Base-by-base conservation (phyloP, 495 filamentous ascomycete species). In the Talaromyces borbonicus region DNA sequence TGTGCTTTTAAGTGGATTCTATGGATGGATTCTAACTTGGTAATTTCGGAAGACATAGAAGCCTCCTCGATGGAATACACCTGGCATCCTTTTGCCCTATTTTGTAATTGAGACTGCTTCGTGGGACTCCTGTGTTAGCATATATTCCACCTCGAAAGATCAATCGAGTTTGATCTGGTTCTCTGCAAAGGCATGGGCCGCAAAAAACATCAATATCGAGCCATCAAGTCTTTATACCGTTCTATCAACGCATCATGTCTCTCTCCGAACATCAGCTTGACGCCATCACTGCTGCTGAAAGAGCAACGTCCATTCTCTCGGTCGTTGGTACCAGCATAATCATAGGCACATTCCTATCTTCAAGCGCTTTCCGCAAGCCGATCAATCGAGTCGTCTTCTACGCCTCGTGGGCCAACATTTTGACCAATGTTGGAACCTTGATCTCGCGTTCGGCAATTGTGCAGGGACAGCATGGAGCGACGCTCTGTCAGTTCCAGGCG, bases 301-400 rank as follows among this genome's bases (percentile, higher is more conserved):
- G 84, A 42, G 60, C 73, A 8, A 79, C 78, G 52, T 87, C 85
- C 0, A 63, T 77, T 8, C 66, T 92, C 53, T 93, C 87, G 0
- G 56, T 95, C 3, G 11, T 82, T 3, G 86, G 85, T 37, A 83
- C 81, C 22, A 50, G 78, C 35, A 81, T 92, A 58, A 83, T 93
- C 42, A 75, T 92, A 25, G 47, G 71, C 41, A 89, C 87, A 26
- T 93, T 88, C 51, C 57, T 77, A 12, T 49, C 66, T 12, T 68
- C 63, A 3, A 46, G 47, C 2, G 52, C 58, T 1, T 70, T 70
- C 31, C 65, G 82, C 48, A 89, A 90, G 62, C 86, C 88, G n/a
- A 89, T 95, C 65, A 93, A 93, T 54, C 76, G 87, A 3, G 68
- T 95, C 3, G 77, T 90, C 8, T 93, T 94, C 60, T 90, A 81